Conservation (phyloP, 805 yeast genomes). For the Candida maris region DNA sequence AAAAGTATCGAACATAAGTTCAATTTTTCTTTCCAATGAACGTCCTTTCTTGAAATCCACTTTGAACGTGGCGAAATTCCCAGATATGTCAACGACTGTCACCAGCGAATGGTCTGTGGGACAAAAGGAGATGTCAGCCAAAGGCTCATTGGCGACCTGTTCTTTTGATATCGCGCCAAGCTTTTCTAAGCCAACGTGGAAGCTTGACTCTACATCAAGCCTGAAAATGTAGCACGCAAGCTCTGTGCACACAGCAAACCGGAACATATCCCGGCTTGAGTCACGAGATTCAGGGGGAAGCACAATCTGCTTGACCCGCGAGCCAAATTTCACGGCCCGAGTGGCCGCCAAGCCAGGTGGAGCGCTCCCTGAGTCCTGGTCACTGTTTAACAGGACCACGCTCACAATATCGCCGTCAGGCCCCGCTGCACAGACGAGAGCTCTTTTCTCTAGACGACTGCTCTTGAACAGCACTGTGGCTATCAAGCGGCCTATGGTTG, state of each 20-base stretch:
- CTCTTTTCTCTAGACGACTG: constrained; percentile 1
- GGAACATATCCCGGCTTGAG: constrained; percentile 11
- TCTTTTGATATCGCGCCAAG: constrained; percentile 23
- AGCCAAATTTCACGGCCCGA: constrained; percentile 14
- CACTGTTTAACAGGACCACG: constrained; percentile 24
- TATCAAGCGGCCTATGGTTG: constrained; percentile 31
- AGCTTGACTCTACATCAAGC: constrained; percentile 14
- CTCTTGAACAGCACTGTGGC: constrained; percentile 7
- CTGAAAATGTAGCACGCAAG: constrained; percentile 27
- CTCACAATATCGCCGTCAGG: constrained; percentile 29
- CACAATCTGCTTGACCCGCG: constrained; percentile 33
- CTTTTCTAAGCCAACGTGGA: constrained; percentile 11
- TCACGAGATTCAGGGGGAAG: constrained; percentile 11
- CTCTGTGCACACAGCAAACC: constrained; percentile 31
- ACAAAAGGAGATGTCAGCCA: constrained; percentile 41
- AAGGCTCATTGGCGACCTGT: constrained; percentile 22
- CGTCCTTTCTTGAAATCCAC: constrained; percentile 8
- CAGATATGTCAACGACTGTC: constrained; percentile 47
- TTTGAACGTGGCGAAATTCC: constrained; percentile 46
- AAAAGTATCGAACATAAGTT: constrained; percentile 19
- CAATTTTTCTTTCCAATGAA: constrained; percentile 3
- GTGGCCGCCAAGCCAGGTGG: constrained; percentile 12
- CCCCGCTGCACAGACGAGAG: constrained; percentile 33
- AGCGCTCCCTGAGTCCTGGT: constrained; percentile 1
- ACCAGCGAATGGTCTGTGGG: constrained; percentile 39